These are phyloP conservation scores for Lasiosphaeris hirsuta DNA, from an alignment of 495 filamentous ascomycete genomes.

Conservation along the genomic window DNA sequence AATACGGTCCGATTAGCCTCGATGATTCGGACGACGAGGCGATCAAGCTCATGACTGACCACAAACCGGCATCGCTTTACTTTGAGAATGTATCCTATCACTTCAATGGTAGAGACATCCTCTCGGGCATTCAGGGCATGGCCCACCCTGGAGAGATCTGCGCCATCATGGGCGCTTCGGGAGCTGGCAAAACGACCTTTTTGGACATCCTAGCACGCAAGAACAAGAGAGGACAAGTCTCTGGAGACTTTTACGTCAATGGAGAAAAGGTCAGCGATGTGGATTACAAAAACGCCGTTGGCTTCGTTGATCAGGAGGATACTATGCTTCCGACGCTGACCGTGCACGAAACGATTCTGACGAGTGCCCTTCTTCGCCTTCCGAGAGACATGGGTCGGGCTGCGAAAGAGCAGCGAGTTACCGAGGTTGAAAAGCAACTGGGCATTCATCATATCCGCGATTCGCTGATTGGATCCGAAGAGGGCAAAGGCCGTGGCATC, in stretches of 20 bases:
- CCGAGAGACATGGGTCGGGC: constrained; percentile 83
- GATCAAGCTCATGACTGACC: constrained; percentile 79
- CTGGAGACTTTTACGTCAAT: constrained; percentile 89
- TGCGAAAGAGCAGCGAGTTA: constrained; percentile 83
- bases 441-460: constrained; percentile 90
- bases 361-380: constrained; percentile 84
- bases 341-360: constrained; percentile 96
- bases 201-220: constrained; percentile 95
- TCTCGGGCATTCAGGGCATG: constrained; percentile 74
- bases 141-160: constrained; percentile 88
- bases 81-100: constrained; percentile 87
- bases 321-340: constrained; percentile 96
- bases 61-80: constrained; percentile 83
- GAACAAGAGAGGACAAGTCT: constrained; percentile 82
- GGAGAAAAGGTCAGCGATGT: constrained; percentile 82
- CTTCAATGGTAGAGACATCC: constrained; percentile 82
- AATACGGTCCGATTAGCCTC: constrained; percentile 71
- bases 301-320: constrained; percentile 97
- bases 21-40: constrained; percentile 91
- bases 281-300: constrained; percentile 86
- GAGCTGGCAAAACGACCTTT: constrained; percentile 96
- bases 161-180: constrained; percentile 97
- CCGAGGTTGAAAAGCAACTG: constrained; percentile 92
- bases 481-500: constrained; percentile 89
- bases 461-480: constrained; percentile 95